Evolutionary conservation across 495 filamentous ascomycete species (phyloP), one percentile per base, ranked within the genome.

Genomic region (Extremus antarcticus): DNA sequence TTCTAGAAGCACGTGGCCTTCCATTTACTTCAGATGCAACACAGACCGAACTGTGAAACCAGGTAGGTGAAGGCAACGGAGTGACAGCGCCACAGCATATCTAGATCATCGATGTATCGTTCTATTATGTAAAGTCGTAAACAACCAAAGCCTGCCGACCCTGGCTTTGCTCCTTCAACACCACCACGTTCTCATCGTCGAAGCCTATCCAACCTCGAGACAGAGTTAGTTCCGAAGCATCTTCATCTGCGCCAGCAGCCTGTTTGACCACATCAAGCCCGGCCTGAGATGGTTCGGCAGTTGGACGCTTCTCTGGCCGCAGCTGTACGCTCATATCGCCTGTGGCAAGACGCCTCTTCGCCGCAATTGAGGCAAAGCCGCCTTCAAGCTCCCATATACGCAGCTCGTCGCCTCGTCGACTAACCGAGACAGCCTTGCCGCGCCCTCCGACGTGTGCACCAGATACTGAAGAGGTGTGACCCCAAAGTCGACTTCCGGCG

Each of bases 301-400:
- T 40, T 46, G 54, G 21, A 41, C 46, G 50, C 50, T 64, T 66
- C 49, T 71, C 71, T 3, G 77, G 69, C 25, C 68, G 70, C 43
- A 86, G 66, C 53, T 69, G 73, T 7, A 87, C 77, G 48, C 83
- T 82, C 19, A 73, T 67, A 46, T 82, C 77, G 2, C 72, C 62
- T 56, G 66, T 43, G 58, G 64, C 47, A 38, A 66, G 53, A 50
- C 69, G 54, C 53, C 60, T 67, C 55, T 64, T 71, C n/a, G 66
- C 66, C 15, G 71, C 56, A 39, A 71, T 69, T 10, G 73, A 76
- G 47, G 55, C 77, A 17, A 84, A 71, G 16, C 85, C 78, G 3
- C 82, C 82, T 70, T 98, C 92, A 7, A 98, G 78, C 59, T 96
- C 90, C 92, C 92, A 98, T 8, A 97, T 82, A 7, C 91, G 78